A percentile compares a stretch with the other conserved stretches of the same genome.
These are phyloP conservation scores for Linum trigynum DNA, from an alignment of 345 rosid species.

Conservation along the genomic window DNA sequence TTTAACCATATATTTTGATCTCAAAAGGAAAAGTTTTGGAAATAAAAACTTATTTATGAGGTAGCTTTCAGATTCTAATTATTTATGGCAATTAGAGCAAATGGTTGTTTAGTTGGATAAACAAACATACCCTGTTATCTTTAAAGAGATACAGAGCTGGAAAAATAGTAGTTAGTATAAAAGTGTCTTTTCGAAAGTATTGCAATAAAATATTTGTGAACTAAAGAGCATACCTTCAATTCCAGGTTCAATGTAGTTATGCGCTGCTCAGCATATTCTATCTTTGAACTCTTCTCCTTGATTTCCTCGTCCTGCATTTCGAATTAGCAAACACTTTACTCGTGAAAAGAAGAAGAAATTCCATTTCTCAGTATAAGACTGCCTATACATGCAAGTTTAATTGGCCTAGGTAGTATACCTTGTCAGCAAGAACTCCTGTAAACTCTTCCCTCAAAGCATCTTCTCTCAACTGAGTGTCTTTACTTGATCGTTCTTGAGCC, in stretches of 20 bases:
- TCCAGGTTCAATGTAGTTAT: constrained; percentile 20
- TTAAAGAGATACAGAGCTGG: not conserved
- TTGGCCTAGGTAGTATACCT: not conserved
- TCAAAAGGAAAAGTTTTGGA: too few relatives aligned
- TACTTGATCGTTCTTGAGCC: not conserved
- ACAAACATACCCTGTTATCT: too few relatives aligned
- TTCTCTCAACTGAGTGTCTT: not conserved
- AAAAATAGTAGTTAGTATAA: not conserved
- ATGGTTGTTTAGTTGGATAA: too few relatives aligned
- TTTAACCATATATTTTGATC: too few relatives aligned
- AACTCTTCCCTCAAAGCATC: constrained; percentile 6
- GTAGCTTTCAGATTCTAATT: too few relatives aligned
- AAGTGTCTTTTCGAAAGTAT: constrained; percentile 1
- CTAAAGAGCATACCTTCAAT: constrained; percentile 24
- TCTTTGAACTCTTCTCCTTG: constrained; percentile 23
- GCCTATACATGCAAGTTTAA: not conserved
- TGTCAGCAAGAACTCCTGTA: not conserved
- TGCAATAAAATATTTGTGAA: not conserved
- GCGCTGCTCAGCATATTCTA: constrained; percentile 26
- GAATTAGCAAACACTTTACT: not conserved
- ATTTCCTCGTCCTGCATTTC: constrained; percentile 28
- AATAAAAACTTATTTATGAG: too few relatives aligned
- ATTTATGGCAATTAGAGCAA: too few relatives aligned
- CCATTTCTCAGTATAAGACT: not conserved
- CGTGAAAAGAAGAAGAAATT: not conserved